Percentiles rank a stretch among this genome's conserved stretches.
Evolutionary conservation across 139 green algal genomes (phyloP).

Genomic region (Diplosphaera chodatii): DNA sequence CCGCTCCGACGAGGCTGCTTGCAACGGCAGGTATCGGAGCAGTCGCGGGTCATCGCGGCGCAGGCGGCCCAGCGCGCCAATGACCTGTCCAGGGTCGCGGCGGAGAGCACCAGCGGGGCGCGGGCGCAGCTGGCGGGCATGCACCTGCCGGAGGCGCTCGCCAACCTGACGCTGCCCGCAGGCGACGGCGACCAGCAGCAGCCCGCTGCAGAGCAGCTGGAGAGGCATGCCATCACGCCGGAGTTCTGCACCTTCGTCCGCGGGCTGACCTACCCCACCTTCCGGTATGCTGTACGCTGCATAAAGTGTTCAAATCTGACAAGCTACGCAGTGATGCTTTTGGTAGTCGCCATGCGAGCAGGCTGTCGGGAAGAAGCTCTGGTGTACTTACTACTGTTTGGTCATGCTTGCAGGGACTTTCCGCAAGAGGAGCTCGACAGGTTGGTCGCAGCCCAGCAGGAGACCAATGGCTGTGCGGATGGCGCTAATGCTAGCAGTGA

Average conservation of each 20-base stretch:
- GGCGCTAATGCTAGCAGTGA: not conserved
- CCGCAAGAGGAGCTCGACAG: conserved; percentile 26
- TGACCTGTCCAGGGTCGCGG: not conserved
- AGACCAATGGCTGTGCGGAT: not conserved
- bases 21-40: conserved; percentile 4
- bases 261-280: conserved; percentile 51
- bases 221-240: conserved; percentile 38
- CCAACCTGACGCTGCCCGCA: not conserved
- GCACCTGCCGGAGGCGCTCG: conserved; percentile 4
- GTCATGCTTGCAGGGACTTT: conserved; percentile 30
- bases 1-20: too few species aligned
- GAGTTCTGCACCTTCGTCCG: conserved; percentile 48
- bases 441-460: not conserved
- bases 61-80: conserved; percentile 6
- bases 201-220: conserved; percentile 18
- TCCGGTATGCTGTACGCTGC: conserved; percentile 7
- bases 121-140: conserved; percentile 6
- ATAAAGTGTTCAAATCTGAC: too few species aligned
- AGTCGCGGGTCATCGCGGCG: conserved; percentile 13
- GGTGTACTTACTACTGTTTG: too few species aligned
- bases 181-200: not conserved
- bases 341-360: too few species aligned
- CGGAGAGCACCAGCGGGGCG: not conserved
- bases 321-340: too few species aligned
- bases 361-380: too few species aligned